A percentile compares a stretch with the other conserved stretches of the same genome.
Conservation (phyloP, 768 basidiomycete species). For the Collybiopsis luxurians region DNA sequence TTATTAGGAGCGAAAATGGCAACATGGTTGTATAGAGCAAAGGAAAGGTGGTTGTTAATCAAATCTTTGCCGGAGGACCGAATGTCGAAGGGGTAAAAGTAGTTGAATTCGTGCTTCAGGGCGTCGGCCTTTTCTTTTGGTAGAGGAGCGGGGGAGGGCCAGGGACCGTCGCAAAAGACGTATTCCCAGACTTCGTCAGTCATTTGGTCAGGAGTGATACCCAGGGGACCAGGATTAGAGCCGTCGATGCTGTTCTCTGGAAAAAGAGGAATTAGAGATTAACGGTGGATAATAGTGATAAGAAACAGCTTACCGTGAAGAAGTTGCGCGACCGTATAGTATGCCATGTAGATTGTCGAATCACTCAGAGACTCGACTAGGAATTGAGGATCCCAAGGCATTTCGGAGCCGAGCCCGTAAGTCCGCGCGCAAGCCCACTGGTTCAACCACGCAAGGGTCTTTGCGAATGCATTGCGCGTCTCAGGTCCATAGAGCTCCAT, state of each 20-base stretch:
- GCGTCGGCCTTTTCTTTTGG: conserved; percentile 75
- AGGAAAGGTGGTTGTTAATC: conserved; percentile 93
- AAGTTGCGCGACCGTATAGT: conserved; percentile 92
- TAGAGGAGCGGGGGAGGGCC: conserved; percentile 65
- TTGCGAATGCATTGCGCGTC: conserved; percentile 90
- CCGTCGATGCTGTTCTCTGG: conserved; percentile 77
- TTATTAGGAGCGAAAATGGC: conserved; percentile 89
- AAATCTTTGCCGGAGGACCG: conserved; percentile 98
- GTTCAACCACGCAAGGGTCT: conserved; percentile 91
- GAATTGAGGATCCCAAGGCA: conserved; percentile 97
- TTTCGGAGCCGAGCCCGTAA: conserved; percentile 90
- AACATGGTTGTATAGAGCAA: conserved; percentile 93
- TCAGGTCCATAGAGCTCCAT: conserved; percentile 94
- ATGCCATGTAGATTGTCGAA: conserved; percentile 98
- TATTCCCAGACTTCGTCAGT: conserved; percentile 99
- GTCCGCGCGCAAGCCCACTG: conserved; percentile 99
- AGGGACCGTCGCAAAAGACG: conserved; percentile 75
- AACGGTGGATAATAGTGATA: background rate
- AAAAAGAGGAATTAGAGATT: conserved; percentile 6
- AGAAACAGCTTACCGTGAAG: conserved; percentile 68
- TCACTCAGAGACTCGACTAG: conserved; percentile 96
- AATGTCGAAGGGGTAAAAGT: conserved; percentile 98
- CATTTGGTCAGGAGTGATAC: conserved; percentile 88
- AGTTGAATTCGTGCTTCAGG: conserved; percentile 88
- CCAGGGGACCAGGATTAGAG: conserved; percentile 72